Conservation (phyloP, 352 stramenopile species). For the Globisporangium canariense region DNA sequence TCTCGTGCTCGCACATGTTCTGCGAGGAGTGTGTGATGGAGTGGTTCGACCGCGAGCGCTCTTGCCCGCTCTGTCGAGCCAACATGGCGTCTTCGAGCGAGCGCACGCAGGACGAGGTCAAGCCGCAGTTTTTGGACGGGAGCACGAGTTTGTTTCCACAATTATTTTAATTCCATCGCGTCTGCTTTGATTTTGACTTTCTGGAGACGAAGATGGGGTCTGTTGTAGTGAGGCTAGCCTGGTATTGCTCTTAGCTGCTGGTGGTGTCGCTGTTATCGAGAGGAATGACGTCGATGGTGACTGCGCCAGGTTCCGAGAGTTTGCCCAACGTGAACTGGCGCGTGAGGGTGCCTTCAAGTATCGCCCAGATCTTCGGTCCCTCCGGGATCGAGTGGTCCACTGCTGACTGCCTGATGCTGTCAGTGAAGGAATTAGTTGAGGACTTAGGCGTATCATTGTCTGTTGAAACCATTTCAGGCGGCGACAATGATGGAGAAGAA, state of each 20-base stretch:
- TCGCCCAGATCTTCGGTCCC: constrained; percentile 41
- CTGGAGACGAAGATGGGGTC: background rate
- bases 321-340: constrained; percentile 58
- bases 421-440: background rate
- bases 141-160: constrained; percentile 76
- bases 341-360: constrained; percentile 53
- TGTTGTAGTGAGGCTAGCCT: background rate
- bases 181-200: background rate
- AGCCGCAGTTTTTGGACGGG: constrained; percentile 72
- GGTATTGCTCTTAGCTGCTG: background rate
- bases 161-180: constrained; percentile 23
- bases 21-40: constrained; percentile 83
- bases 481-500: constrained; percentile 5
- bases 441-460: background rate
- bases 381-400: constrained; percentile 9
- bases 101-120: constrained; percentile 27
- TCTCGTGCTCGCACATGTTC: constrained; percentile 79
- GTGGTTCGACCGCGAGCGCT: constrained; percentile 84
- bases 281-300: constrained; percentile 41
- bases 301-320: constrained; percentile 39
- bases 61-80: constrained; percentile 70
- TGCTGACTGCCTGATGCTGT: background rate
- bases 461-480: background rate
- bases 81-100: constrained; percentile 29
- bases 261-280: background rate